Percentiles rank a stretch among this genome's conserved stretches.
phyloP scores from a whole-genome alignment of 169 alveolate species.

The Plasmodium billcollinsi region DNA sequence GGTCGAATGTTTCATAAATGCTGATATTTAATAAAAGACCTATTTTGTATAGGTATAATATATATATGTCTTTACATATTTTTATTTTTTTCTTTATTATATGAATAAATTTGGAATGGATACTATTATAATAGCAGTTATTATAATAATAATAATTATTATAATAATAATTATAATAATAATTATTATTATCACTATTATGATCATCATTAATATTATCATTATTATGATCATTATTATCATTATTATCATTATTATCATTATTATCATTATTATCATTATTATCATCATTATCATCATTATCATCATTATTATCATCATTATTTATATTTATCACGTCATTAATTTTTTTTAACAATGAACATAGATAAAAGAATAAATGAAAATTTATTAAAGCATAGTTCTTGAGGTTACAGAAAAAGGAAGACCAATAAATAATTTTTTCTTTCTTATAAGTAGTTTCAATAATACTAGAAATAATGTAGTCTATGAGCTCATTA shows the following conservation, averaged over 20 bases:
- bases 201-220: no score
- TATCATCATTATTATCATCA: no score
- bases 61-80: constrained; percentile 34
- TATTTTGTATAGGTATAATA: constrained; percentile 37
- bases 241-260: no score
- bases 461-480: constrained; percentile 18
- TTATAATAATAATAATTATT: no score
- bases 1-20: constrained; percentile 48
- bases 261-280: no score
- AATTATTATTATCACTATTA: no score
- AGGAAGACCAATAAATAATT: constrained; percentile 34
- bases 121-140: no score
- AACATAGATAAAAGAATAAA: constrained; percentile 45
- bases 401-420: constrained; percentile 19
- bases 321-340: neutral
- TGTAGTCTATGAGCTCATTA: constrained; percentile 49
- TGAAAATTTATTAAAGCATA: constrained; percentile 40
- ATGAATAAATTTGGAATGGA: neutral
- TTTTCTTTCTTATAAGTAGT: constrained; percentile 26
- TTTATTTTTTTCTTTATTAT: constrained; percentile 18
- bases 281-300: no score
- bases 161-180: no score
- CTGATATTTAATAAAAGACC: constrained; percentile 42
- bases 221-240: no score
- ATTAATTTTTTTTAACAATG: constrained; percentile 4